These are phyloP conservation scores for Hypoxylon sp. DNA, from an alignment of 2,329 filamentous ascomycete genomes.

Conservation along the genomic window DNA sequence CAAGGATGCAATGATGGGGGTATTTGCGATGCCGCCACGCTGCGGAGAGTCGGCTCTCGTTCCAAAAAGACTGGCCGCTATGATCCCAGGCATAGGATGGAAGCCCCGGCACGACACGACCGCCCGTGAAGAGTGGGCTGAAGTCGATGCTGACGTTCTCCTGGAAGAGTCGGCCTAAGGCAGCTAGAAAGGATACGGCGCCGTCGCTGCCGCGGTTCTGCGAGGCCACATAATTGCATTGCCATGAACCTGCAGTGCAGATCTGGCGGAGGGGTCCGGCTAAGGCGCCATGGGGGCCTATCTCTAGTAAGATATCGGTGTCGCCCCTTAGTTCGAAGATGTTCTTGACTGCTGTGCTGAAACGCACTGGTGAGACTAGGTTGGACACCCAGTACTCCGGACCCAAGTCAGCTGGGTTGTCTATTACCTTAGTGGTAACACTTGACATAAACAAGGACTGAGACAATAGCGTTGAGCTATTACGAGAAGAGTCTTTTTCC, in stretches of 20 bases:
- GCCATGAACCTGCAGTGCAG: conserved; percentile 36
- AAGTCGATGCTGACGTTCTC: conserved; percentile 41
- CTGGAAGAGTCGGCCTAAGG: conserved; percentile 44
- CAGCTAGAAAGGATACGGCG: conserved; percentile 35
- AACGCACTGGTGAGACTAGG: conserved; percentile 52
- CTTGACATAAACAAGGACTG: conserved; percentile 39
- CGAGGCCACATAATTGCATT: conserved; percentile 43
- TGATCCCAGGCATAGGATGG: conserved; percentile 45
- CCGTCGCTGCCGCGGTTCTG: conserved; percentile 39
- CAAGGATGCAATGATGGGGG: conserved; percentile 49
- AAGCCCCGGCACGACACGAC: conserved; percentile 40
- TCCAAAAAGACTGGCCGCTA: conserved; percentile 47
- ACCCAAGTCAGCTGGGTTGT: conserved; percentile 32
- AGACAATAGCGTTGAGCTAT: conserved; percentile 5
- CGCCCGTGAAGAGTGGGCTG: conserved; percentile 33
- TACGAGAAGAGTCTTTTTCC: conserved; percentile 35
- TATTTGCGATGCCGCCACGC: conserved; percentile 40
- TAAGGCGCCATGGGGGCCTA: conserved; percentile 48
- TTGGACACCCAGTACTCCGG: conserved; percentile 51
- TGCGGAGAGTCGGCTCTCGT: conserved; percentile 46
- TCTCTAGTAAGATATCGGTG: conserved; percentile 44
- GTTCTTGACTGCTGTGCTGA: conserved; percentile 56
- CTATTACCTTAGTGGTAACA: conserved; percentile 53
- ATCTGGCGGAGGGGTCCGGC: conserved; percentile 48
- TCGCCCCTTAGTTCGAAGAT: conserved; percentile 37